Evolutionary conservation across 1,284 basidiomycete genomes (phyloP), one percentile per base, ranked within the genome.

Genomic region (Crucibulum parvulum): DNA sequence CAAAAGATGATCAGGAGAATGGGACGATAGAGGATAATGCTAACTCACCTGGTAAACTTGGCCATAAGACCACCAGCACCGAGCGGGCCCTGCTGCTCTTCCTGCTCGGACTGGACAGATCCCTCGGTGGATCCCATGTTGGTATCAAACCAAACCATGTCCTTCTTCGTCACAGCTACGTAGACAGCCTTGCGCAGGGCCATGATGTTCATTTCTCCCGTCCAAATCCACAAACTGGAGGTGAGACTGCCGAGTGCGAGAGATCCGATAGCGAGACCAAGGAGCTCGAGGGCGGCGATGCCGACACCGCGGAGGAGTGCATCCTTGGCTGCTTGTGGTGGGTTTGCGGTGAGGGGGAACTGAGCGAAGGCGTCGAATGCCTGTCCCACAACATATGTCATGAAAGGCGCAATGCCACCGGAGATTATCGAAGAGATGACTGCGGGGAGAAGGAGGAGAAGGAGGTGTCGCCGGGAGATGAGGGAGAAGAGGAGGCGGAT

Each of bases 21-120:
- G n/a, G 58, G 57, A 38, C 51, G 13, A 45, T 34, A 16, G 2
- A 15, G 50, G 6, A 47, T 8, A 11, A 7, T 13, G 39, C 43
- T 37, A 39, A 78, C 88, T 68, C 64, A 94, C 96, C 89, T 88
- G 36, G 92, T 87, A 73, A 98, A 98, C 72, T 95, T 94, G 54
- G 94, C 90, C 95, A 98, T 98, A 50, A 98, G 81, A 16, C 96
- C 96, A 59, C 93, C 96, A 52, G 95, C 94, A 61, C 95, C 94
- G 56, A 92, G 78, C 38, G 86, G 83, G 47, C 84, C 84, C 43
- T 84, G 81, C 7, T 50, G 43, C 34, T 56, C 60, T 31, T 84
- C 80, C 31, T 81, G 81, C 48, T 79, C 76, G 16, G 64, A 35
- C 15, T n/a, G 24, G 24, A 24, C 56, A 60, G 82, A 79, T 11